Conservation (phyloP, 331 rosid species). For the Rhamnella rubrinervis region DNA sequence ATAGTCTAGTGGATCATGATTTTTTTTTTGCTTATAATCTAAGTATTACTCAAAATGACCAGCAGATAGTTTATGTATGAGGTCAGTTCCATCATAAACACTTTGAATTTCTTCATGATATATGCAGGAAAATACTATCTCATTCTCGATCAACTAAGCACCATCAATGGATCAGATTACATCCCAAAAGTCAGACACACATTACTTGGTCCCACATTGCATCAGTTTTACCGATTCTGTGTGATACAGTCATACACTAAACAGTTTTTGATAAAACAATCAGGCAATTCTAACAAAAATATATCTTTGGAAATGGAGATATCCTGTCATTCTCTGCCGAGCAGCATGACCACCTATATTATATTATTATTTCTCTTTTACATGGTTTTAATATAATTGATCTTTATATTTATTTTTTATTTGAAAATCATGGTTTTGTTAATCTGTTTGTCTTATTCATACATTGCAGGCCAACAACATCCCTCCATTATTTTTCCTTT, state of each 20-base stretch:
- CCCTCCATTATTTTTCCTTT: neutral
- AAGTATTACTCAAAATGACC: constrained; percentile 23
- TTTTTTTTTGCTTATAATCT: constrained; percentile 16
- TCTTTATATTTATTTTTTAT: constrained; percentile 5
- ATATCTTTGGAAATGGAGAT: constrained; percentile 20
- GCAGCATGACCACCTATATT: constrained; percentile 4
- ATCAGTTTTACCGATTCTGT: neutral
- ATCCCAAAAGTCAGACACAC: neutral
- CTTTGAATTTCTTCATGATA: constrained; percentile 14
- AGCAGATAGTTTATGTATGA: neutral
- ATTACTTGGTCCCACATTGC: constrained; percentile 23
- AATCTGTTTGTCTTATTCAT: constrained; percentile 5
- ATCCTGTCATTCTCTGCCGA: constrained; percentile 9
- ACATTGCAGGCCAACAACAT: constrained; percentile 15
- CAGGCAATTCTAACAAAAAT: neutral
- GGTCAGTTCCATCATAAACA: constrained; percentile 29
- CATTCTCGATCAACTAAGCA: neutral
- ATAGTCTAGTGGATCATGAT: constrained; percentile 24
- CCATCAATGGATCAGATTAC: constrained; percentile 1
- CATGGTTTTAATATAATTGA: neutral
- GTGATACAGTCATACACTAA: neutral
- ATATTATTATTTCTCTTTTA: neutral
- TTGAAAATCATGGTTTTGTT: constrained; percentile 9
- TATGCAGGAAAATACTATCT: neutral
- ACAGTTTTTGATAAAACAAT: neutral